A percentile compares a stretch with the other conserved stretches of the same genome.
Conservation (phyloP, 2,329 filamentous ascomycete genomes). For the Keithomyces neogunnii region DNA sequence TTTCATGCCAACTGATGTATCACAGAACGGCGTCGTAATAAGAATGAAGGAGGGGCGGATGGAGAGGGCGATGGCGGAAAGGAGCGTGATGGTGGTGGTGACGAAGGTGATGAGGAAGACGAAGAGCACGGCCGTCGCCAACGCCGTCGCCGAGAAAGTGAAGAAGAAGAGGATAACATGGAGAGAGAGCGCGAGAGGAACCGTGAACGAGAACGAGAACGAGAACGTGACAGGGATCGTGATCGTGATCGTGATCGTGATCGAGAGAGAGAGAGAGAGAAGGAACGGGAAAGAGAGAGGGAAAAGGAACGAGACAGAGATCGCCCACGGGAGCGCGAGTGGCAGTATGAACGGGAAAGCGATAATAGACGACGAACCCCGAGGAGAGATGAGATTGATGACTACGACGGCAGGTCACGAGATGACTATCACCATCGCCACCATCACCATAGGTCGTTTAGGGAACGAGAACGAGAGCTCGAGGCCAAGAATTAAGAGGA, state of each 20-base stretch:
- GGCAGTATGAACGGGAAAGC: slow-evolving; percentile 7
- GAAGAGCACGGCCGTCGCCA: slow-evolving; percentile 14
- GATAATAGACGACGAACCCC: slow-evolving; percentile 13
- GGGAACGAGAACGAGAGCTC: slow-evolving; percentile 11
- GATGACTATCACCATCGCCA: slow-evolving; percentile 12
- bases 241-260: slow-evolving; percentile 1
- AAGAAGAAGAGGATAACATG: slow-evolving; percentile 17
- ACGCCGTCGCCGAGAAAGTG: slow-evolving; percentile 17
- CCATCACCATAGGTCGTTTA: slow-evolving; percentile 12
- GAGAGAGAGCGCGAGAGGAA: slow-evolving; percentile 3
- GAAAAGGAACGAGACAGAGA: not conserved
- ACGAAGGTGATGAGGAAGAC: slow-evolving; percentile 14
- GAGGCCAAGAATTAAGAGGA: slow-evolving; percentile 1
- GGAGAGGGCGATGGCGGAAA: slow-evolving; percentile 21
- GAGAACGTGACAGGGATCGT: not conserved
- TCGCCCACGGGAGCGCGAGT: slow-evolving; percentile 2
- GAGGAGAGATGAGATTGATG: slow-evolving; percentile 14
- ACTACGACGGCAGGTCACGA: slow-evolving; percentile 9
- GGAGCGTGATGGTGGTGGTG: slow-evolving; percentile 20
- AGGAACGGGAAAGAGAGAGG: slow-evolving; percentile 11
- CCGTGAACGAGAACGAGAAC: not conserved
- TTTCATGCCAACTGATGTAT: slow-evolving; percentile 1
- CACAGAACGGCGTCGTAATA: slow-evolving; percentile 24
- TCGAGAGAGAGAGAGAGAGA: slow-evolving; percentile 4
- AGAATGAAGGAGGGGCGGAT: slow-evolving; percentile 28